Evolutionary conservation across 2,329 filamentous ascomycete species (phyloP), one percentile per base, ranked within the genome.

Genomic region (Colletotrichum liaoningense): DNA sequence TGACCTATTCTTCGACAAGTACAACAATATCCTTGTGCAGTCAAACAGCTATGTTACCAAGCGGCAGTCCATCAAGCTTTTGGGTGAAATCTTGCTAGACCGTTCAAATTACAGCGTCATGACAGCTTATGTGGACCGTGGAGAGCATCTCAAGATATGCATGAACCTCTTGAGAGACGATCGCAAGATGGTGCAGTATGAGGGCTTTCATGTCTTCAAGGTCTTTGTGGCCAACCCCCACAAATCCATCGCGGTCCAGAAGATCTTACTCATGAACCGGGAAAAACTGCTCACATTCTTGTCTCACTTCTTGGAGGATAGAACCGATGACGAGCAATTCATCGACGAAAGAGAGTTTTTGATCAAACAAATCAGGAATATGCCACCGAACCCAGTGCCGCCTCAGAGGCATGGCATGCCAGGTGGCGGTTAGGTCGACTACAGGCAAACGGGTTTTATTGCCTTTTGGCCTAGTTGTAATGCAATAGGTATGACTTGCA

Each of bases 141-240:
- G 95, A 73, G 96, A 98, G 81, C 95, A 99, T 80, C 89, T 99
- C 78, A 99, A 99, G 86, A 93, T 98, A 76, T 97, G 95, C 86
- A 99, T 99, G 97, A 98, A 97, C 83, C 88, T 99, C 73, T 87
- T 99, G 74, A 93, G 95, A 77, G 97, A 98, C 82, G 96, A 98
- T 83, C 91, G 96, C 77, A 97, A 97, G 83, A 99, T 99, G 95
- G 97, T 99, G 75, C 97, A 98, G 84, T 99, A 99, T 82, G 97
- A 99, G 83, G 97, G 95, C 8, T 99, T 99, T 82, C 97, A 99
- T 81, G 96, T 99, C 55, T 99, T 99, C 89, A 99, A 99, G 87
- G 96, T 99, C 75, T 99, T 99, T 83, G 97, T 98, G 67, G 97
- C 97, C 73, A 99, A 99, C 81, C 97, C 97, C 8, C 95, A 98